These are phyloP conservation scores for Picea engelmannii DNA, from an alignment of 83 land plant genomes.

Conservation along the genomic window DNA sequence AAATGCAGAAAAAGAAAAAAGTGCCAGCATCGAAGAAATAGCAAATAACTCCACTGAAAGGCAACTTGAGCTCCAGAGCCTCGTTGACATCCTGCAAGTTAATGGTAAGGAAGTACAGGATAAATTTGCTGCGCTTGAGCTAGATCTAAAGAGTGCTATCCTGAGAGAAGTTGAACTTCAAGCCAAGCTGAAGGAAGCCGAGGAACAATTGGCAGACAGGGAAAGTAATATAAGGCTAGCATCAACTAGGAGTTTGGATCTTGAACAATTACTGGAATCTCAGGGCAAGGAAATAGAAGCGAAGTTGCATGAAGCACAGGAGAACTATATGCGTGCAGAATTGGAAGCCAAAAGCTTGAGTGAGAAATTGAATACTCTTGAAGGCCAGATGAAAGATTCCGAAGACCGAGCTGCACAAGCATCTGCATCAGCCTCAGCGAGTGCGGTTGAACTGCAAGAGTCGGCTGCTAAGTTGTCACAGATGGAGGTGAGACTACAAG, in stretches of 20 bases:
- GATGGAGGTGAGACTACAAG: constrained; percentile 33
- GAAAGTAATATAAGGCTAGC: constrained; percentile 22
- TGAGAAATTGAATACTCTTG: constrained; percentile 37
- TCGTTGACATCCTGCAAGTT: background rate
- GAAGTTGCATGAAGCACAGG: constrained; percentile 40
- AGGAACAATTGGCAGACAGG: constrained; percentile 38
- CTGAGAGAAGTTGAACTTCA: constrained; percentile 7
- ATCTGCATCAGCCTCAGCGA: constrained; percentile 21
- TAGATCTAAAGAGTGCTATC: constrained; percentile 1
- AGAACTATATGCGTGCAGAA: constrained; percentile 31
- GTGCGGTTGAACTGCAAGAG: constrained; percentile 39
- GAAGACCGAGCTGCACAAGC: constrained; percentile 36
- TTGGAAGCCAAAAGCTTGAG: constrained; percentile 44
- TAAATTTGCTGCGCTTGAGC: background rate
- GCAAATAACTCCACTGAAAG: constrained; percentile 26
- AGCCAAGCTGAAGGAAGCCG: constrained; percentile 43
- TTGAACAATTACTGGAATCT: constrained; percentile 37
- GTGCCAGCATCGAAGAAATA: constrained; percentile 37
- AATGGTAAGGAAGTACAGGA: background rate
- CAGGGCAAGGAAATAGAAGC: constrained; percentile 32
- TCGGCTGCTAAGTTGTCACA: constrained; percentile 25
- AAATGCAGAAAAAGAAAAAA: constrained; percentile 27
- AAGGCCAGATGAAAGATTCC: constrained; percentile 29
- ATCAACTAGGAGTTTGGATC: constrained; percentile 29
- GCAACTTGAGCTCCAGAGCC: constrained; percentile 20